Base-by-base conservation (phyloP, 306 rosid genomes). In the Corylus americana region DNA sequence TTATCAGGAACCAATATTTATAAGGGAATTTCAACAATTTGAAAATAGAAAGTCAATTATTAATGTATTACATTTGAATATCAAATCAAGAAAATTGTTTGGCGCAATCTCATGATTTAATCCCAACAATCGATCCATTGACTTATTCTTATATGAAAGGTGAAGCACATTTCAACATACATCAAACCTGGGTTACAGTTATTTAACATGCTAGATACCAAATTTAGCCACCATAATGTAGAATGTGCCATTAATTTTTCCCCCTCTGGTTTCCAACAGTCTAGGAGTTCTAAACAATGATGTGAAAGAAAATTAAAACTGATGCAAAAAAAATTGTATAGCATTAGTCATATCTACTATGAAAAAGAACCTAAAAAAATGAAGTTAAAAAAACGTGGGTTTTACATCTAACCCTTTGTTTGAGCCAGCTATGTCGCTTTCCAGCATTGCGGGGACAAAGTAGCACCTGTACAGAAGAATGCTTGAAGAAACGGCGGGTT, bases 381-480 rank as follows among this genome's bases (percentile, higher is more conserved):
- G 11, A 4, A 61, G 13, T 18, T 25, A 70, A 64, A 81, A 72
- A 58, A 9, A 66, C 35, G 39, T 79, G 49, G 44, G 2, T 55
- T 68, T 61, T 54, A 73, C 62, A 71, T 73, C 85, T 82, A 58
- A 93, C 99, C 96, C 49, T 86, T 90, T 93, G 96, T 86, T 90
- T 95, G 69, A 70, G 69, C 99, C 98, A 95, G 81, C 99, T 95
- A 84, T 95, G 93, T 69, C 94, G 87, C 81, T 95, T 95, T 85
- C 91, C 99, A 0, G 96, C 98, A 66, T 55, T 59, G 66, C 99
- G 99, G 50, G 98, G 96, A 80, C 94, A 91, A 73, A 95, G 99
- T 64, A 93, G 83, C 68, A 95, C 98, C 83, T 91, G 89, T 70
- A 95, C 98, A 16, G 99, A 95, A 80, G 99, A 95, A 54, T 89